Percentiles rank a stretch among this genome's conserved stretches.
Conservation (phyloP, 805 yeast genomes). For the Phaffomyces antillensis region DNA sequence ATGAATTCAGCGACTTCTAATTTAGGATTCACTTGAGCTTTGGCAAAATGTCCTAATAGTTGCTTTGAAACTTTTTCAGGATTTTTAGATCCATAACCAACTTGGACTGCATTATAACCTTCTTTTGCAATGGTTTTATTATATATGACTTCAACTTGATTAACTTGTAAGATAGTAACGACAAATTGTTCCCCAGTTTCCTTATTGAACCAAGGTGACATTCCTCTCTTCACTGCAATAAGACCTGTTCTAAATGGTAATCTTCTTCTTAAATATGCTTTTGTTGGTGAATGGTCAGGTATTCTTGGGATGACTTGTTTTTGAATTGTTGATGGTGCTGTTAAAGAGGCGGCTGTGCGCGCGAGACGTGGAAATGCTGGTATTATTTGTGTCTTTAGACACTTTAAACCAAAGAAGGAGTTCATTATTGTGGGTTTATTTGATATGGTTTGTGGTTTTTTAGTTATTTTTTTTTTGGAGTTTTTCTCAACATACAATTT, state of each 20-base stretch:
- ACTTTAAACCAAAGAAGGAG: conserved; percentile 9
- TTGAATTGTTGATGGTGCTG: conserved; percentile 29
- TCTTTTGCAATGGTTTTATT: conserved; percentile 63
- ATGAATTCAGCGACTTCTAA: conserved; percentile 68
- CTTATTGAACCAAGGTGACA: conserved; percentile 76
- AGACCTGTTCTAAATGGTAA: conserved; percentile 77
- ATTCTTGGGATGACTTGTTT: conserved; percentile 33
- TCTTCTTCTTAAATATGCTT: conserved; percentile 64
- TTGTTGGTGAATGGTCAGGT: conserved; percentile 59
- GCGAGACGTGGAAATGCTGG: conserved; percentile 21
- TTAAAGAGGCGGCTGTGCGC: conserved; percentile 29
- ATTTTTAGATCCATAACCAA: conserved; percentile 73
- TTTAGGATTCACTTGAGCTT: conserved; percentile 83
- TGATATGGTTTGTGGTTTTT: too few relatives aligned
- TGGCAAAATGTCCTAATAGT: conserved; percentile 67
- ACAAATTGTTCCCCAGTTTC: conserved; percentile 62
- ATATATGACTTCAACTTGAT: conserved; percentile 78
- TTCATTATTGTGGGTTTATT: conserved; percentile 5
- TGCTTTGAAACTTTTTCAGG: conserved; percentile 56
- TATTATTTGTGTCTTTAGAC: conserved; percentile 9
- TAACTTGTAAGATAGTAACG: conserved; percentile 83
- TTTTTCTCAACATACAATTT: background rate
- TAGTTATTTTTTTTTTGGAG: background rate
- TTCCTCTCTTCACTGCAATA: conserved; percentile 79
- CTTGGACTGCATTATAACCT: conserved; percentile 80